Conservation (phyloP, 768 basidiomycete genomes). For the Boletellus sp. region DNA sequence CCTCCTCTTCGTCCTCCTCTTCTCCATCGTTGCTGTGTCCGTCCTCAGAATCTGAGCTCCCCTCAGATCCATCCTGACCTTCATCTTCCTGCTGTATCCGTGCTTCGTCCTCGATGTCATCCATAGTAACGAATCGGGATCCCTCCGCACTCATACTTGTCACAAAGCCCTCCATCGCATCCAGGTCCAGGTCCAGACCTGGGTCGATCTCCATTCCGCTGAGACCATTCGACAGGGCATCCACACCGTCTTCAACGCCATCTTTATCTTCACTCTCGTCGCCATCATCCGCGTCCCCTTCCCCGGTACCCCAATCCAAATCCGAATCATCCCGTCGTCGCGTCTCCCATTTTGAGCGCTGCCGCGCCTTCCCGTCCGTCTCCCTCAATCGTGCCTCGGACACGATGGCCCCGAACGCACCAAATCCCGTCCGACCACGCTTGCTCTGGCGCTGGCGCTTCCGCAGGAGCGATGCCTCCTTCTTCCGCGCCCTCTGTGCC, state of each 20-base stretch:
- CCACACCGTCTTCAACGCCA: conserved; percentile 25
- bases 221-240: conserved; percentile 27
- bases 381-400: conserved; percentile 50
- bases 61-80: conserved; percentile 22
- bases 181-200: conserved; percentile 45
- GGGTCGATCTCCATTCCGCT: conserved; percentile 66
- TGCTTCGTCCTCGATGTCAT: conserved; percentile 58
- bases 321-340: conserved; percentile 64
- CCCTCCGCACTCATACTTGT: conserved; percentile 48
- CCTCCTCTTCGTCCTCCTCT: conserved; percentile 36
- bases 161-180: conserved; percentile 53
- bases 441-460: conserved; percentile 22
- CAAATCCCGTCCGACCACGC: conserved; percentile 32
- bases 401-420: conserved; percentile 50
- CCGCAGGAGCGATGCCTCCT: conserved; percentile 6
- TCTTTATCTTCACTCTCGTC: conserved; percentile 2
- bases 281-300: conserved; percentile 28
- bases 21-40: conserved; percentile 31
- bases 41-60: conserved; percentile 24
- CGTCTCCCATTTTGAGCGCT: conserved; percentile 43
- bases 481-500: conserved; percentile 23
- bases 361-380: conserved; percentile 26
- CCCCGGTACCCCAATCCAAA: conserved; percentile 58
- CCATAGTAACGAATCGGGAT: conserved; percentile 53
- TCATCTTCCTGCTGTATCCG: conserved; percentile 49